Conservation (phyloP, 805 yeast genomes). For the Yueomyces sp. region DNA sequence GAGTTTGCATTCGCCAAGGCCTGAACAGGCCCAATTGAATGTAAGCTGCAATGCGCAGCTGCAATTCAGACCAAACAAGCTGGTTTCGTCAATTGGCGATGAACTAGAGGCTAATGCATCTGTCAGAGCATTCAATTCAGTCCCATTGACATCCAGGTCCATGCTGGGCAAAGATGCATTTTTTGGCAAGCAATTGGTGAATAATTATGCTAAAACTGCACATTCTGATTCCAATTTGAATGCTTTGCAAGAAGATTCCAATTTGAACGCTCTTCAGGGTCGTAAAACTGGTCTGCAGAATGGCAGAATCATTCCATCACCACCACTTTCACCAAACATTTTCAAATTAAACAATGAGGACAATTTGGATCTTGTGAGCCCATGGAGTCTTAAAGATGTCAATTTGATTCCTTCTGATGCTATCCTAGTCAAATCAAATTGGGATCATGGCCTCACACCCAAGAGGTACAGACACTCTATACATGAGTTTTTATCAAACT, state of each 20-base stretch:
- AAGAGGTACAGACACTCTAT: constrained; percentile 8
- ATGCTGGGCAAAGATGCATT: too few species aligned
- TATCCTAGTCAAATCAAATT: constrained; percentile 9
- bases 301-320: constrained; percentile 15
- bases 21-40: constrained; percentile 21
- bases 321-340: constrained; percentile 21
- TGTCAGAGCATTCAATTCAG: too few species aligned
- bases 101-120: too few species aligned
- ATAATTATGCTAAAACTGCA: neutral
- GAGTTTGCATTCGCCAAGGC: constrained; percentile 23
- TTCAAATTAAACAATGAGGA: neutral
- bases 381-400: too few species aligned
- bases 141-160: too few species aligned
- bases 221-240: constrained; percentile 2
- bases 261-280: too few species aligned
- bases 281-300: too few species aligned
- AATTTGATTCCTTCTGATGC: neutral
- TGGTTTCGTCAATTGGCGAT: too few species aligned
- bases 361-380: too few species aligned
- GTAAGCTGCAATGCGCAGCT: too few species aligned
- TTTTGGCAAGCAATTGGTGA: too few species aligned
- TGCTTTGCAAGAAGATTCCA: constrained; percentile 3
- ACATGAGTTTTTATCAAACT: constrained; percentile 13
- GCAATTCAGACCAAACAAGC: too few species aligned
- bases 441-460: constrained; percentile 10